phyloP scores from a whole-genome alignment of 2,329 filamentous ascomycete species.

The Venturia asperata region DNA sequence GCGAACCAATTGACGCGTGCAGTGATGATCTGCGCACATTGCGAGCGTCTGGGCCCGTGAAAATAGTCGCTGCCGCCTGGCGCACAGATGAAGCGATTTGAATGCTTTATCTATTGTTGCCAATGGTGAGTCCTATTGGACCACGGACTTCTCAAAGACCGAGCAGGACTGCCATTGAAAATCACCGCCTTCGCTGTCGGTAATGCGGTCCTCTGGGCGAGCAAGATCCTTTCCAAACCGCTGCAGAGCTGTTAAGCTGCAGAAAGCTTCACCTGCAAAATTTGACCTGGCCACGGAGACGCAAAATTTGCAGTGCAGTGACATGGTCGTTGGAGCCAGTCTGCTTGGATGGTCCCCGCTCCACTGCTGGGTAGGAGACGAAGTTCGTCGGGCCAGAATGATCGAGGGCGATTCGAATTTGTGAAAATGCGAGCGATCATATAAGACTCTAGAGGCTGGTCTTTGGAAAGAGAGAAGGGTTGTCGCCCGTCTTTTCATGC shows the following conservation, averaged over 20 bases:
- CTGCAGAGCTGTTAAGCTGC: background rate
- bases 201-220: background rate
- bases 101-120: slow-evolving; percentile 1
- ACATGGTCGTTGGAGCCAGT: background rate
- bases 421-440: background rate
- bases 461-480: background rate
- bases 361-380: background rate
- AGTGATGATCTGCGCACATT: background rate
- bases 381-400: background rate
- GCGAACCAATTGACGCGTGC: background rate
- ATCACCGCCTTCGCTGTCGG: background rate
- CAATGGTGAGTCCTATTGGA: background rate
- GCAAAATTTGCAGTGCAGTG: background rate
- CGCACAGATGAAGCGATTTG: background rate
- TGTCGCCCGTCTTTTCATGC: background rate
- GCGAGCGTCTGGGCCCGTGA: background rate
- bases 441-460: background rate
- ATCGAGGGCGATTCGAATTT: background rate
- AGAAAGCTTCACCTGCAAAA: background rate
- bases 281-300: background rate
- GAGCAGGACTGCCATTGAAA: background rate
- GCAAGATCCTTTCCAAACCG: background rate
- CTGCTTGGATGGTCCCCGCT: background rate
- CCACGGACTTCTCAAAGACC: background rate
- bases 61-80: background rate